Evolutionary conservation across 441 rosid species (phyloP).

Genomic region (Adansonia madagascariensis): DNA sequence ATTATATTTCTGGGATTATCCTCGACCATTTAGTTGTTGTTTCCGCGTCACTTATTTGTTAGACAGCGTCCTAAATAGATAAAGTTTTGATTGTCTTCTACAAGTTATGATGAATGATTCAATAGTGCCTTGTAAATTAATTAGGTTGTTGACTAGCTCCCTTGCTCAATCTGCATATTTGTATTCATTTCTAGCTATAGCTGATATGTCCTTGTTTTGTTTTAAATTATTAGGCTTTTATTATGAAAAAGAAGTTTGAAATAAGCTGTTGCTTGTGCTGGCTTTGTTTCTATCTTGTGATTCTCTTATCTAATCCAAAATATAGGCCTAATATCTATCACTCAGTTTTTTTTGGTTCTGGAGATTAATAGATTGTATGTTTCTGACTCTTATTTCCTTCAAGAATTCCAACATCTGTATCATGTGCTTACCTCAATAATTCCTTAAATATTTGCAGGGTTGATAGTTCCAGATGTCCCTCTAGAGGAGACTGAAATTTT

Average conservation of each 20-base stretch:
- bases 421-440: conserved; percentile 9
- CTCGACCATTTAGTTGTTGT: neutral
- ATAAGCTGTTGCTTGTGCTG: neutral
- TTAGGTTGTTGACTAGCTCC: neutral
- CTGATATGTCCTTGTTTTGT: neutral
- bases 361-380: neutral
- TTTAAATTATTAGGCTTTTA: neutral
- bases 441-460: conserved; percentile 55
- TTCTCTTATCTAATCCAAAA: neutral
- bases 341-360: neutral
- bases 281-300: neutral
- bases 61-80: neutral
- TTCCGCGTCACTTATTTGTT: neutral
- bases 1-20: neutral
- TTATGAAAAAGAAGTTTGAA: neutral
- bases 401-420: conserved; percentile 9
- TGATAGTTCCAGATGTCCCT: conserved; percentile 95
- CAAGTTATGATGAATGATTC: neutral
- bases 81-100: neutral
- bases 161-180: neutral
- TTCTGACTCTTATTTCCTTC: neutral
- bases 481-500: conserved; percentile 80
- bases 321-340: neutral
- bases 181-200: neutral
- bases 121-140: neutral